phyloP scores from a whole-genome alignment of 805 yeast species.

The Monosporozyma aquatica region DNA sequence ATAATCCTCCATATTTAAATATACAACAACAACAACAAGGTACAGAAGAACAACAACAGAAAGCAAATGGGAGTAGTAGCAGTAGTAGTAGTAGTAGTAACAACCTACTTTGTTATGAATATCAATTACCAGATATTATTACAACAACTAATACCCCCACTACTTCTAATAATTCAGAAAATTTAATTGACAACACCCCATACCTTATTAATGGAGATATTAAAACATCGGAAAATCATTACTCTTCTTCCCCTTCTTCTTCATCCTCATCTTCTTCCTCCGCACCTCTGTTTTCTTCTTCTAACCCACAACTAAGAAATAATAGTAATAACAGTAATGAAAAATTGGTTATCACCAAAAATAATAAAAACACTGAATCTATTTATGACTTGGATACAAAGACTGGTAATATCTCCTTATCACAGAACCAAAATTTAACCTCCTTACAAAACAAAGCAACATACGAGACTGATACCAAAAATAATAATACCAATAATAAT shows the following conservation, averaged over 20 bases:
- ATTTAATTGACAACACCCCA: not conserved
- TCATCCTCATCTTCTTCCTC: no score
- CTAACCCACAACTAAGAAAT: no score
- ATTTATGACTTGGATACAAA: conserved; percentile 3
- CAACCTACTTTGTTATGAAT: conserved; percentile 23
- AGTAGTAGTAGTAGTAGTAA: conserved; percentile 5
- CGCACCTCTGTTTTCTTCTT: no score
- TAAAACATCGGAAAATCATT: not conserved
- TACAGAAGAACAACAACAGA: no score
- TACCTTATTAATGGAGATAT: conserved; percentile 1
- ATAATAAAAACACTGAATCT: not conserved
- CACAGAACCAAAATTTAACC: conserved; percentile 3
- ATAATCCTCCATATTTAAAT: conserved; percentile 7
- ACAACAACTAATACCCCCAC: not conserved
- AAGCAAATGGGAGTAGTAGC: no score
- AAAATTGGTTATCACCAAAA: not conserved
- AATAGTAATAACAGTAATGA: not conserved
- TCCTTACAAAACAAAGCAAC: no score
- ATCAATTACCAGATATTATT: conserved; percentile 20
- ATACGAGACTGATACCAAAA: no score
- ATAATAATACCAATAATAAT: not conserved
- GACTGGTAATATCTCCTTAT: conserved; percentile 3
- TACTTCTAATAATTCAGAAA: not conserved
- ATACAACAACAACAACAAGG: not conserved
- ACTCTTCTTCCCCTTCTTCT: not conserved